These are phyloP conservation scores for Psilocybe cyanescens DNA, from an alignment of 768 basidiomycete species.

Conservation along the genomic window DNA sequence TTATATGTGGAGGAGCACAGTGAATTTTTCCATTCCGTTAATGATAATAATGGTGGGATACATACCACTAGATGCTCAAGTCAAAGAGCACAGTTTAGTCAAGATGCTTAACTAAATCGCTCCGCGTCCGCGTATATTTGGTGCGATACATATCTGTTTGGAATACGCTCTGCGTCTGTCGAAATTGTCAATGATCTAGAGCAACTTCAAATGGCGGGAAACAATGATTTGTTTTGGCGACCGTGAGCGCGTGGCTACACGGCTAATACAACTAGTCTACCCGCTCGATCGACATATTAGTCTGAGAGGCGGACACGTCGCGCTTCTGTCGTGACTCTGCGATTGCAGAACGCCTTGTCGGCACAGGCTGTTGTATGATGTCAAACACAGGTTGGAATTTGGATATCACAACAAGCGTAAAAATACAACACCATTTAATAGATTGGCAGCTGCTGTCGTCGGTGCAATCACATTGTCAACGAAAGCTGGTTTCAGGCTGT, in stretches of 20 bases:
- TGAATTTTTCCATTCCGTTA: not conserved
- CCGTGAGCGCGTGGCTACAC: not conserved
- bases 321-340: not conserved
- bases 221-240: not conserved
- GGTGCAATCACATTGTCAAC: not conserved
- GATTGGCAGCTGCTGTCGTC: not conserved
- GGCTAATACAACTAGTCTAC: not conserved
- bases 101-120: not conserved
- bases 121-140: constrained; percentile 3
- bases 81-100: not conserved
- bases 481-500: not conserved
- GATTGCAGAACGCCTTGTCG: not conserved
- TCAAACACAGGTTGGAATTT: not conserved
- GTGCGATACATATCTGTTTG: constrained; percentile 1
- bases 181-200: constrained; percentile 6
- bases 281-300: not conserved
- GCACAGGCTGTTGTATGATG: not conserved
- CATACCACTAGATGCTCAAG: not conserved
- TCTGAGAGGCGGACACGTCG: not conserved
- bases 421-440: not conserved
- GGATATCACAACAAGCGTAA: not conserved
- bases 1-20: not conserved
- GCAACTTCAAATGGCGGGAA: constrained; percentile 2
- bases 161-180: constrained; percentile 13
- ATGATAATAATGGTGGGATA: not conserved